phyloP scores from a whole-genome alignment of 495 filamentous ascomycete species.

The Aspergillus ostianus region DNA sequence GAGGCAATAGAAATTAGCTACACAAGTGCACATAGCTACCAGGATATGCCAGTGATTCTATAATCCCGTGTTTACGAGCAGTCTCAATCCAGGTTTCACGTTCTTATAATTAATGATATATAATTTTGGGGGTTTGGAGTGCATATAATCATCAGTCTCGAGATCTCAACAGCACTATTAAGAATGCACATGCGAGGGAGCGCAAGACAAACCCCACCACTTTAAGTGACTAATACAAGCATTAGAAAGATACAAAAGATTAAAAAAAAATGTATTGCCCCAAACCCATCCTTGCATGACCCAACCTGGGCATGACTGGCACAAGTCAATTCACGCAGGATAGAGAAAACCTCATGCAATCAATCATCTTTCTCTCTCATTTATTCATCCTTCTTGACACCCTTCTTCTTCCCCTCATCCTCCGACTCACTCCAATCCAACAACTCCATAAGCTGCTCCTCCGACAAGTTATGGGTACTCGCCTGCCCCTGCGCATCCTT shows the following conservation, averaged over 20 bases:
- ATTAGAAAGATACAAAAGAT: background rate
- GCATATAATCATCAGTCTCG: background rate
- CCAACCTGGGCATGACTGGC: background rate
- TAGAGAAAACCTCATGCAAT: background rate
- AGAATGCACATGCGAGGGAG: conserved; percentile 4
- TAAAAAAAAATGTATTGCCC: conserved; percentile 1
- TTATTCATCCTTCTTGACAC: conserved; percentile 10
- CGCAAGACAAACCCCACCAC: background rate
- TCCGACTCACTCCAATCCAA: conserved; percentile 56
- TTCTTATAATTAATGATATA: too few relatives aligned
- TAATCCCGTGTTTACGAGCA: too few relatives aligned
- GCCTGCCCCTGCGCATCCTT: conserved; percentile 49
- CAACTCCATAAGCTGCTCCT: conserved; percentile 64
- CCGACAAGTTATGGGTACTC: conserved; percentile 33
- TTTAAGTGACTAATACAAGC: background rate
- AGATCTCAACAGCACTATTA: background rate
- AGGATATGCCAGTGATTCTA: background rate
- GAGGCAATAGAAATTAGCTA: background rate
- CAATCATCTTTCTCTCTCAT: conserved; percentile 7
- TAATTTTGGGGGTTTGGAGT: too few relatives aligned
- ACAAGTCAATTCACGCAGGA: background rate
- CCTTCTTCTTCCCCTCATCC: conserved; percentile 23
- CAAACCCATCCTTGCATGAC: background rate
- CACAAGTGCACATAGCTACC: background rate
- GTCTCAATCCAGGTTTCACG: too few relatives aligned